Base-by-base conservation (phyloP, 2,329 filamentous ascomycete species). In the Lomentospora prolificans region DNA sequence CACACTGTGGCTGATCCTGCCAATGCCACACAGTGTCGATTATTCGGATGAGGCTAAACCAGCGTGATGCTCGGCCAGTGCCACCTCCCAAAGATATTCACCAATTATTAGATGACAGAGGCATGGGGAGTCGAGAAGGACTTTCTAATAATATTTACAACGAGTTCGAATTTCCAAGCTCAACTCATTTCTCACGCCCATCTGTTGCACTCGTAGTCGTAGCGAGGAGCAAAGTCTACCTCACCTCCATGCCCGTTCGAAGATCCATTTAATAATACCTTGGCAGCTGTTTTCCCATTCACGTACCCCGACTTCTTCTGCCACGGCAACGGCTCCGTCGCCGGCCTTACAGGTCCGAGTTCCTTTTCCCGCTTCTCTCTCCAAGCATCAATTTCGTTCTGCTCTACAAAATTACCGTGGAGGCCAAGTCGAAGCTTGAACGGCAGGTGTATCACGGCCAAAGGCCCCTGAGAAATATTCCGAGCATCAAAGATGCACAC, bases 371-470 rank as follows among this genome's bases (percentile, higher is more conserved):
- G 66, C 19, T 70, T 62, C 57, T 61, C 57, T 59, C 66, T 62
- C 73, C 73, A 75, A 25, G 63, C 65, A 39, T 74, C 70, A 14
- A 75, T 73, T 25, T 74, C 71, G 0, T 65, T 59, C 27, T 71
- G 65, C 36, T 71, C 68, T 4, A 74, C 71, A 58, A 72, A 74
- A 60, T 74, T 74, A 2, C 72, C 72, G 41, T 75, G 72, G 14
- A 75, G 62, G 0, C 72, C 72, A 10, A 74, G 58, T 28, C 71
- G 68, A 50, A 74, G 62, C 61, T 70, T 69, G 28, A 75, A 57
- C 1, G 72, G 72, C 51, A 75, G 58, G 56, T 74, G 72, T 12
- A 74, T 61, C 0, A 68, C 69, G 0, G 70, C 71, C 30, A 74
- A 56, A 7, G 72, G 73, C 0, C 73, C 72, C 28, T 67, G 64